Percentiles rank a stretch among this genome's conserved stretches.
Evolutionary conservation across 331 rosid genomes (phyloP).

Genomic region (Malus hybrid): DNA sequence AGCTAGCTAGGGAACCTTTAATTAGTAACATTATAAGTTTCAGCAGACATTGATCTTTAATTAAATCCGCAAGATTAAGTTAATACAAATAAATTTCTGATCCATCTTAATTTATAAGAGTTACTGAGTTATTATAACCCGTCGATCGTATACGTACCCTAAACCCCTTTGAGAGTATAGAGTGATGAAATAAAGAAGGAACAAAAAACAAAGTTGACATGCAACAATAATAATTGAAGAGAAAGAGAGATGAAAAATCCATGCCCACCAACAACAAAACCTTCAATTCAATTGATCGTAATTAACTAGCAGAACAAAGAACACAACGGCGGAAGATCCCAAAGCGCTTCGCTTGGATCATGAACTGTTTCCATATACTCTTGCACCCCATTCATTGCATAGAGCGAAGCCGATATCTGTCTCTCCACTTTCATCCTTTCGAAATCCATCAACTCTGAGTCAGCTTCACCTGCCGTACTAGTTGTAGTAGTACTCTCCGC

Average conservation of each 20-base stretch:
- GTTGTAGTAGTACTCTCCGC: not conserved
- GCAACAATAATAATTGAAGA: not conserved
- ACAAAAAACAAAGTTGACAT: no score
- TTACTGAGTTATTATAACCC: not conserved
- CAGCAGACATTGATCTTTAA: not conserved
- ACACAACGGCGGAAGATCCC: constrained; percentile 89
- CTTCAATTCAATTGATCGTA: not conserved
- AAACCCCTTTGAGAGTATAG: no score
- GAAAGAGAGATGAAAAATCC: not conserved
- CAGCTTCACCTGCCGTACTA: constrained; percentile 1
- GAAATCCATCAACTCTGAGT: constrained; percentile 49
- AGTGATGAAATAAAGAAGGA: no score
- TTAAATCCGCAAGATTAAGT: not conserved
- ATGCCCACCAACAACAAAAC: not conserved
- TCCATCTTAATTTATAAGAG: not conserved
- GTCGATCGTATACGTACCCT: no score
- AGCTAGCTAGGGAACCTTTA: not conserved
- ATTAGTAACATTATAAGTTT: not conserved
- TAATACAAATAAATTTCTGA: not conserved
- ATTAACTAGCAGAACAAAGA: constrained; percentile 38
- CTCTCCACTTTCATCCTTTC: constrained; percentile 89
- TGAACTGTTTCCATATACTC: constrained; percentile 83
- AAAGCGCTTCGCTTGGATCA: constrained; percentile 51
- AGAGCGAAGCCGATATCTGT: constrained; percentile 83
- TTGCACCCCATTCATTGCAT: constrained; percentile 85